Percentiles rank a stretch among this genome's conserved stretches.
Evolutionary conservation across 2,329 filamentous ascomycete species (phyloP).

Genomic region (Grosmannia serpens): DNA sequence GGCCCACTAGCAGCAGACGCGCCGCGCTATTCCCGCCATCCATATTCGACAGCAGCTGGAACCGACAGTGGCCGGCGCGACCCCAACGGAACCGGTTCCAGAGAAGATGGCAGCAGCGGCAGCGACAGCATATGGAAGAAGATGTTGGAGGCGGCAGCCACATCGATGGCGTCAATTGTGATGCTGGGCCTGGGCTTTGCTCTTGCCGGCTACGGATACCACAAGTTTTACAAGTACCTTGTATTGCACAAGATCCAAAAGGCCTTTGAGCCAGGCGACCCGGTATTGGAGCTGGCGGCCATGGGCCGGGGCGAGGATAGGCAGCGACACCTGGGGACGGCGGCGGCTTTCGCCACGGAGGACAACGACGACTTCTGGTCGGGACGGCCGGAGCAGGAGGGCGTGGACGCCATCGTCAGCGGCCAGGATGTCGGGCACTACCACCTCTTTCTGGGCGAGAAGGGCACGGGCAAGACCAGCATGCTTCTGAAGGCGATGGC

Average conservation of each 20-base stretch:
- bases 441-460: conserved; percentile 84
- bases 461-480: conserved; percentile 91
- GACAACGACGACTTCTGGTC: conserved; percentile 13
- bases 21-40: neutral
- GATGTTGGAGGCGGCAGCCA: conserved; percentile 64
- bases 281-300: conserved; percentile 71
- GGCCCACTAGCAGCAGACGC: neutral
- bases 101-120: neutral
- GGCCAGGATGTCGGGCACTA: conserved; percentile 72
- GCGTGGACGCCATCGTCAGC: conserved; percentile 71
- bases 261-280: conserved; percentile 86
- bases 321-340: conserved; percentile 21
- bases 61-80: neutral
- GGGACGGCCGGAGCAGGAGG: conserved; percentile 62
- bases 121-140: conserved; percentile 32
- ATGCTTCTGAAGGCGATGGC: conserved; percentile 95
- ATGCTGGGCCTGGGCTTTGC: conserved; percentile 56
- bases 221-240: conserved; percentile 76
- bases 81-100: neutral
- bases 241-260: conserved; percentile 88
- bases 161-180: conserved; percentile 62
- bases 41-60: neutral
- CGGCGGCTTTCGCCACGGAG: neutral
- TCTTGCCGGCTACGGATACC: conserved; percentile 64
- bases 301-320: conserved; percentile 46